Conservation (phyloP, 306 rosid genomes). For the Gastrolobium villosum region DNA sequence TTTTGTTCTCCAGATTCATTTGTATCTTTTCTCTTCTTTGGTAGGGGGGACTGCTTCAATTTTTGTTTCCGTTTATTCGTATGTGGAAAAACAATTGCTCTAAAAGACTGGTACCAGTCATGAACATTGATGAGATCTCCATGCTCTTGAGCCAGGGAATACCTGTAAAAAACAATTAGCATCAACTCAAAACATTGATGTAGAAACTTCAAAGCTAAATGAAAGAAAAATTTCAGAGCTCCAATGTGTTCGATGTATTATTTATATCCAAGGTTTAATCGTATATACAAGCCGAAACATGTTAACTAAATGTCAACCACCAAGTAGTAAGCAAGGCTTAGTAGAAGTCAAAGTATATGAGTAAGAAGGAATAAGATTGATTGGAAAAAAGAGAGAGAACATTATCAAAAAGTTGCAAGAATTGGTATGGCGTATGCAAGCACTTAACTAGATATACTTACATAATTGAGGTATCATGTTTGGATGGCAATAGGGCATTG, state of each 20-base stretch:
- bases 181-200: slow-evolving; percentile 29
- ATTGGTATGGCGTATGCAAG: slow-evolving; percentile 2
- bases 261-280: slow-evolving; percentile 14
- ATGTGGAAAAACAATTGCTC: slow-evolving; percentile 60
- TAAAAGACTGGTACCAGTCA: slow-evolving; percentile 93
- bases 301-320: slow-evolving; percentile 17
- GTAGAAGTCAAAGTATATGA: background rate
- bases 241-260: background rate
- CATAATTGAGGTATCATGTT: slow-evolving; percentile 91
- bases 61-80: slow-evolving; percentile 65
- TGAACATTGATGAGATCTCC: slow-evolving; percentile 98
- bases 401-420: slow-evolving; percentile 14
- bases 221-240: slow-evolving; percentile 16
- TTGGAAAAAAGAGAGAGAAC: background rate
- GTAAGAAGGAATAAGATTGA: slow-evolving; percentile 37
- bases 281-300: background rate
- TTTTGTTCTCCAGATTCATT: slow-evolving; percentile 63
- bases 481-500: slow-evolving; percentile 65
- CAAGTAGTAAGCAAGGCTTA: slow-evolving; percentile 9
- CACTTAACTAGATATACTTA: slow-evolving; percentile 55
- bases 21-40: slow-evolving; percentile 69
- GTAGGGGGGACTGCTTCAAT: slow-evolving; percentile 65
- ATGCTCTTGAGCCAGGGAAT: slow-evolving; percentile 85
- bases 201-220: slow-evolving; percentile 12
- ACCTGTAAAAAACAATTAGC: slow-evolving; percentile 59